Evolutionary conservation across 73 alveolate species (phyloP).

Genomic region (Paraurostyla sp.): DNA sequence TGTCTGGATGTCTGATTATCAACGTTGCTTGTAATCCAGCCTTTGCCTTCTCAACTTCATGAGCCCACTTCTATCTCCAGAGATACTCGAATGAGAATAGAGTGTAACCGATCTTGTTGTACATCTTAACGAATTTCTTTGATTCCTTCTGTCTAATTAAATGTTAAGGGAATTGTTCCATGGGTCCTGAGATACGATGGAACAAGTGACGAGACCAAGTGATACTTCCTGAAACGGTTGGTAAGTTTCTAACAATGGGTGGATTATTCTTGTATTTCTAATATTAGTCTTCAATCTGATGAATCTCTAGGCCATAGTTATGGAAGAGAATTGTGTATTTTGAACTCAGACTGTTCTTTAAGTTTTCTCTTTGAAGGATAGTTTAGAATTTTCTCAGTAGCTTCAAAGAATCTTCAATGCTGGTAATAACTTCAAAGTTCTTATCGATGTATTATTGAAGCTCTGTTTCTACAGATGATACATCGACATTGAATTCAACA

Average conservation of each 20-base stretch:
- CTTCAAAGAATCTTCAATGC: conserved; percentile 98
- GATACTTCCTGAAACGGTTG: conserved; percentile 99
- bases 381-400: conserved; percentile 97
- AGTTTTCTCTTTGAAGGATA: conserved; percentile 97
- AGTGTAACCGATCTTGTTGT: conserved; percentile 90
- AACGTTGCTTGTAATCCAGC: conserved; percentile 98
- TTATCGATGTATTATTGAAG: conserved; percentile 98
- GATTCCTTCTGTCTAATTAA: conserved; percentile 80
- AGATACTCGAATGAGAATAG: conserved; percentile 88
- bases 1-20: conserved; percentile 95
- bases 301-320: conserved; percentile 94
- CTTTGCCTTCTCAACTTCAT: conserved; percentile 94
- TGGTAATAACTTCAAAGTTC: conserved; percentile 95
- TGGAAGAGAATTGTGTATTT: conserved; percentile 94
- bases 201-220: conserved; percentile 99
- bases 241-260: conserved; percentile 99
- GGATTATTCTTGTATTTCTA: conserved; percentile 93
- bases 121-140: conserved; percentile 82
- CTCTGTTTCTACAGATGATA: conserved; percentile 97
- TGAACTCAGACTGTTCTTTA: conserved; percentile 86
- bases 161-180: conserved; percentile 94
- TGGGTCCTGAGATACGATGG: conserved; percentile 97
- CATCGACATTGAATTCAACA: conserved; percentile 99
- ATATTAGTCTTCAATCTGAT: conserved; percentile 83
- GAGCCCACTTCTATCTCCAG: conserved; percentile 90